Percentiles rank a stretch among this genome's conserved stretches.
Evolutionary conservation across 345 rosid species (phyloP).

Genomic region (Iberis pinnata): DNA sequence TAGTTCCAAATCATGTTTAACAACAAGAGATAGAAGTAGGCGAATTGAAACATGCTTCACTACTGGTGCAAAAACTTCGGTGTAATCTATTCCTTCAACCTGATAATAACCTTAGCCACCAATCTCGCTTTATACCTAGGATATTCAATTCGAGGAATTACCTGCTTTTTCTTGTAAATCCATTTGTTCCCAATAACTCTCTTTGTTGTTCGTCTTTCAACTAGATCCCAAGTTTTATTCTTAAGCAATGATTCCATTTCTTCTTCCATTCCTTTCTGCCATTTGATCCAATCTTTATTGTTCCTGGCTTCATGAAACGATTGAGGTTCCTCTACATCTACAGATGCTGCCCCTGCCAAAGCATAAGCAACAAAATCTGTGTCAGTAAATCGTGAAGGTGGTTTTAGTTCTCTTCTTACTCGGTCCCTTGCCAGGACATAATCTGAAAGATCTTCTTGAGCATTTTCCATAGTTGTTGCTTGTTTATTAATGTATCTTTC

Average conservation of each 20-base stretch:
- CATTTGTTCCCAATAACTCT: neutral
- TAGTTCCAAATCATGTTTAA: neutral
- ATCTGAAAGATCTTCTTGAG: too few relatives aligned
- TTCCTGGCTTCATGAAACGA: too few relatives aligned
- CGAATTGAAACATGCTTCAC: neutral
- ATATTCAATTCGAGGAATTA: neutral
- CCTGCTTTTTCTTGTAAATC: neutral
- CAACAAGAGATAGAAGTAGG: neutral
- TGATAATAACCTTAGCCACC: neutral
- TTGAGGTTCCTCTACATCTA: too few relatives aligned
- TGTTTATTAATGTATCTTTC: too few relatives aligned
- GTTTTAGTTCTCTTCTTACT: too few relatives aligned
- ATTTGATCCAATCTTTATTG: too few relatives aligned
- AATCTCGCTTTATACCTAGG: neutral
- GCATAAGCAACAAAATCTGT: too few relatives aligned
- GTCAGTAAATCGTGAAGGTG: too few relatives aligned
- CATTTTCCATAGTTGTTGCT: too few relatives aligned
- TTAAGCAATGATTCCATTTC: neutral
- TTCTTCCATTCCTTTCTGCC: neutral
- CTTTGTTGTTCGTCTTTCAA: neutral
- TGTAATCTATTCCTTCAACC: neutral
- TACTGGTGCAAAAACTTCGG: neutral
- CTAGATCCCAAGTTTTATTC: neutral
- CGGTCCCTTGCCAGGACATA: too few relatives aligned
- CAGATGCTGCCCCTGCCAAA: too few relatives aligned